Percentiles rank a stretch among this genome's conserved stretches.
These are phyloP conservation scores for Aspergillus sp. DNA, from an alignment of 2,329 filamentous ascomycete genomes.

Conservation along the genomic window DNA sequence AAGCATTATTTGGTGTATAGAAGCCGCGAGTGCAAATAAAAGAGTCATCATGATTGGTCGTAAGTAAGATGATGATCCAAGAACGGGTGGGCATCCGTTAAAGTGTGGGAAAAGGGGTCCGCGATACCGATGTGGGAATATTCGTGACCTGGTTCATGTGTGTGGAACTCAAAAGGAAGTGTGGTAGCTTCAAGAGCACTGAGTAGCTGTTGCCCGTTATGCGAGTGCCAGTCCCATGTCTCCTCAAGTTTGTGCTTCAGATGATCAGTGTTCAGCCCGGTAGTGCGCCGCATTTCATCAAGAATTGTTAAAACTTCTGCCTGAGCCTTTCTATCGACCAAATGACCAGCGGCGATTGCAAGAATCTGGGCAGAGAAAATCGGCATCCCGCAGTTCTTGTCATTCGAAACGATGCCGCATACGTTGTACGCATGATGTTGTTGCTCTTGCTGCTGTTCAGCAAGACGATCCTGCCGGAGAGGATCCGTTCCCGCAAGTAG, in stretches of 20 bases:
- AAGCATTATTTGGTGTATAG: not conserved
- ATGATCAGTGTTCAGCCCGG: slow-evolving; percentile 74
- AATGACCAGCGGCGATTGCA: slow-evolving; percentile 71
- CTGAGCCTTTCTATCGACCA: slow-evolving; percentile 70
- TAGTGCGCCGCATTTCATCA: slow-evolving; percentile 70
- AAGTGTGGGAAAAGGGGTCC: slow-evolving; percentile 58
- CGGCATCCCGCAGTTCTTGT: slow-evolving; percentile 75
- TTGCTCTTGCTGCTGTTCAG: slow-evolving; percentile 70
- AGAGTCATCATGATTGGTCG: not conserved
- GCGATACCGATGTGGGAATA: slow-evolving; percentile 62
- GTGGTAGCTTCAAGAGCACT: slow-evolving; percentile 13
- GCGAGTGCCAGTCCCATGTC: slow-evolving; percentile 70
- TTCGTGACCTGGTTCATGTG: slow-evolving; percentile 33
- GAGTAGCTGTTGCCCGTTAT: slow-evolving; percentile 31
- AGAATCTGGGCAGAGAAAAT: slow-evolving; percentile 78
- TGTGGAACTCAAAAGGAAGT: slow-evolving; percentile 13
- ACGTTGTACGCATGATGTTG: slow-evolving; percentile 77
- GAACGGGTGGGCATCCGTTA: slow-evolving; percentile 75
- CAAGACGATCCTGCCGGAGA: slow-evolving; percentile 56
- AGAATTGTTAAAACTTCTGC: slow-evolving; percentile 78
- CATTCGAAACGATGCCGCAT: slow-evolving; percentile 85
- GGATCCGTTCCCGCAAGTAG: slow-evolving; percentile 80
- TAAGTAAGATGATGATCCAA: slow-evolving; percentile 72
- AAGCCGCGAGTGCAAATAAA: not conserved
- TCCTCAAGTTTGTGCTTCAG: slow-evolving; percentile 71